Conservation (phyloP, 1,284 basidiomycete genomes). For the Apiotrichum sp. region DNA sequence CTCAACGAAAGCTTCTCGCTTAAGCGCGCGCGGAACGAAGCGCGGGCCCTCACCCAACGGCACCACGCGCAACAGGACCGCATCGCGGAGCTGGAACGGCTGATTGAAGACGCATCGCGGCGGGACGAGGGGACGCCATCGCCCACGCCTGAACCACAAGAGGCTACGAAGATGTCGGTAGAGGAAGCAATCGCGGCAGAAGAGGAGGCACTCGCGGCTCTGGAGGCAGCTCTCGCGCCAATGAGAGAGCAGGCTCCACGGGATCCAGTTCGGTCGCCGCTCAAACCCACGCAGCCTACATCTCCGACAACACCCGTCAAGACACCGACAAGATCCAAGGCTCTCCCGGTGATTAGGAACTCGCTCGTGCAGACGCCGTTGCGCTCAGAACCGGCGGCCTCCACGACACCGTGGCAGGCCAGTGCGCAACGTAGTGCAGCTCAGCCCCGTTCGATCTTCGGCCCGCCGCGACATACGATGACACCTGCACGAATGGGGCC, state of each 20-base stretch:
- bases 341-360: conserved; percentile 30
- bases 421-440: conserved; percentile 6
- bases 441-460: neutral
- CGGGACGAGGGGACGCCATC: neutral
- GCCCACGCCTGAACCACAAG: neutral
- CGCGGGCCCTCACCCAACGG: conserved; percentile 25
- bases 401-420: conserved; percentile 5
- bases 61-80: conserved; percentile 28
- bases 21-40: conserved; percentile 39
- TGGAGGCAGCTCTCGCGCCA: conserved; percentile 32
- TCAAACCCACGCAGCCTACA: neutral
- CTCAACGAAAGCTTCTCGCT: conserved; percentile 15
- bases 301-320: neutral
- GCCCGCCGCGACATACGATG: conserved; percentile 4
- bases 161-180: conserved; percentile 16
- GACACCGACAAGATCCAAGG: conserved; percentile 9
- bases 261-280: neutral
- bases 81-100: conserved; percentile 32
- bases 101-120: neutral
- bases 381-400: neutral
- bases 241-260: conserved; percentile 6
- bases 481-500: conserved; percentile 1
- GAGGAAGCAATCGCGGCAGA: conserved; percentile 43
- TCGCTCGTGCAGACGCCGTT: conserved; percentile 24
- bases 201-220: conserved; percentile 33